Percentiles rank a stretch among this genome's conserved stretches.
These are phyloP conservation scores for Cupressus sempervirens DNA, from an alignment of 75 land plant genomes.

Conservation along the genomic window DNA sequence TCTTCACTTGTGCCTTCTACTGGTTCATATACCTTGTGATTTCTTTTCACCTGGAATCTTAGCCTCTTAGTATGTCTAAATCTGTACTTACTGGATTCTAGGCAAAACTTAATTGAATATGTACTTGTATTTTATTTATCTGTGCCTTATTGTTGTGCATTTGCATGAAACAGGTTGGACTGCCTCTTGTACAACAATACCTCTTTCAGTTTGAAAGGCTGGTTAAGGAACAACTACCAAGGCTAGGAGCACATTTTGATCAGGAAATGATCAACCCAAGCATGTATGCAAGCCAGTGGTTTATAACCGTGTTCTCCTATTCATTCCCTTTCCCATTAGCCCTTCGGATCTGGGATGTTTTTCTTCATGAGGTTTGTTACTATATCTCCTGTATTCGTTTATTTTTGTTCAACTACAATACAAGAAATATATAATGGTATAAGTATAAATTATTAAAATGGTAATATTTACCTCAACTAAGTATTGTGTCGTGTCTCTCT, in stretches of 20 bases:
- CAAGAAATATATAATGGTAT: not conserved
- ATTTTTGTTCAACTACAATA: not conserved
- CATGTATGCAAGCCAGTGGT: constrained; percentile 99
- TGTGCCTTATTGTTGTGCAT: not conserved
- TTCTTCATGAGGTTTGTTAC: constrained; percentile 82
- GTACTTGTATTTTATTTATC: not conserved
- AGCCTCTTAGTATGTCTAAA: no score
- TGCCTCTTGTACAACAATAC: constrained; percentile 96
- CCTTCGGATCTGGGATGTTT: constrained; percentile 98
- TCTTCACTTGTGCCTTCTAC: no score
- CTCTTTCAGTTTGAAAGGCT: constrained; percentile 83
- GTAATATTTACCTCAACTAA: not conserved
- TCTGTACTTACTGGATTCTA: no score
- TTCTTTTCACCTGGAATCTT: no score
- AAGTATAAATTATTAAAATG: not conserved
- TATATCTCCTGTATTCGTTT: not conserved
- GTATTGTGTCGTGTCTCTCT: not conserved
- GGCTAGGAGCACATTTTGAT: constrained; percentile 87
- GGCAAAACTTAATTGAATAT: not conserved
- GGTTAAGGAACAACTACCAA: constrained; percentile 85
- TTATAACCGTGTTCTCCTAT: constrained; percentile 98
- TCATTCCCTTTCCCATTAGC: constrained; percentile 93
- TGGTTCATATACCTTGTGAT: no score
- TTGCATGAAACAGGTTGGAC: constrained; percentile 53
- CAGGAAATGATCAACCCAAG: constrained; percentile 95